Base-by-base conservation (phyloP, 768 basidiomycete species). In the Coprinopsis marcescibilis region DNA sequence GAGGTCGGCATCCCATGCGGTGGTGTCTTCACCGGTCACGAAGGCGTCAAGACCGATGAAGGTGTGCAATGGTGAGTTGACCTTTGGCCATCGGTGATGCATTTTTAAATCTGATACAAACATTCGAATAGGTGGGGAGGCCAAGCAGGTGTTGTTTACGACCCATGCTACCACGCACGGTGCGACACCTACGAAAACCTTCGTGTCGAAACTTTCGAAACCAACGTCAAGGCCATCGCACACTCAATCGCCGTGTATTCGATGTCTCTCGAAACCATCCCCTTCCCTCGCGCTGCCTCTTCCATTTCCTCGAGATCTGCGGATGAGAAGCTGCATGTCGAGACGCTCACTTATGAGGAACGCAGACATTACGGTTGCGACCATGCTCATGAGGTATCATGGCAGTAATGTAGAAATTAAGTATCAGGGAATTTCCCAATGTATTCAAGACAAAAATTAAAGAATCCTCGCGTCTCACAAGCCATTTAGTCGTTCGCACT, bases 161-260 rank as follows among this genome's bases (percentile, higher is more conserved):
- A 65, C 35, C 35, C 25, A 3, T 65, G 62, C 46, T 65, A 64
- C 48, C 64, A 65, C 52, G 44, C 53, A 17, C 49, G 49, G 11
- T 65, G 62, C 52, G 61, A 64, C 37, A 58, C 45, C 19, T 43
- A 63, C 30, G 51, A 59, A 19, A 64, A 64, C 52, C 52, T 65
- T 26, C 51, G 55, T 20, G 46, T 56, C 17, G 50, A 51, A 14
- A 48, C 50, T 13, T 62, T 55, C 52, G 50, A 50, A 19, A 39
- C 52, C 13, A 62, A 60, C 48, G 52, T 58, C 40, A 57, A 59
- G 27, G 61, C 55, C 25, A 51, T 52, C 34, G 61, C 59, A 4
- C 52, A 60, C 35, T 33, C 54, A 17, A 57, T 60, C 23, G 56
- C 61, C 13, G 57, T 56, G 3, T 60, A 58, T 32, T 52, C 59